phyloP scores from a whole-genome alignment of 805 yeast genomes.

The Teunomyces funiuensis region DNA sequence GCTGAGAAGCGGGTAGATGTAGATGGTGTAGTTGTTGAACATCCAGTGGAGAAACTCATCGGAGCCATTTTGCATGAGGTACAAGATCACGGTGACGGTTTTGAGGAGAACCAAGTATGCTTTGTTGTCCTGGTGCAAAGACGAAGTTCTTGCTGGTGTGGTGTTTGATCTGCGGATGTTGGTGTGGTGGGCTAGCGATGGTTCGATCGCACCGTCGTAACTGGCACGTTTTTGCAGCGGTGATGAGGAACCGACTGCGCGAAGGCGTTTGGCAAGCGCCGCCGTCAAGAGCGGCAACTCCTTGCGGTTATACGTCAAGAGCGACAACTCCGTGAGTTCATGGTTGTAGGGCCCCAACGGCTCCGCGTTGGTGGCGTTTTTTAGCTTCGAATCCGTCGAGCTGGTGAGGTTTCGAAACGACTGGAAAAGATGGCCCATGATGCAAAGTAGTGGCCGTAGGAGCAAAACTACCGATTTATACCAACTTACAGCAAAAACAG shows the following conservation, averaged over 20 bases:
- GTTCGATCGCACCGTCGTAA: neutral
- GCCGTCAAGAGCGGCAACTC: constrained; percentile 40
- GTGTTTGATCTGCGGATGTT: constrained; percentile 2
- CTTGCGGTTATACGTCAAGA: constrained; percentile 41
- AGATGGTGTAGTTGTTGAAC: constrained; percentile 8
- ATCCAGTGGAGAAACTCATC: constrained; percentile 49
- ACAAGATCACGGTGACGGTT: constrained; percentile 52
- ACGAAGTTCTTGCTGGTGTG: neutral
- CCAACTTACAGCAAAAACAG: no score
- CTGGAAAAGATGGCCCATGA: constrained; percentile 6
- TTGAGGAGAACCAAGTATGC: constrained; percentile 34
- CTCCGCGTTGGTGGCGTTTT: constrained; percentile 50
- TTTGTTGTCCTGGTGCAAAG: neutral
- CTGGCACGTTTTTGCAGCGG: neutral
- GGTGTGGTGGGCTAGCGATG: neutral
- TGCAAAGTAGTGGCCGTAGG: neutral
- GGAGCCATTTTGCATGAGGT: constrained; percentile 55
- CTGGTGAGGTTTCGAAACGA: constrained; percentile 10
- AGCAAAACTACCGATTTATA: neutral
- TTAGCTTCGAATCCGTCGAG: constrained; percentile 17
- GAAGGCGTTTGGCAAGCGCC: constrained; percentile 42
- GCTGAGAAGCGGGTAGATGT: constrained; percentile 19
- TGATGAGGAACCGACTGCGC: neutral
- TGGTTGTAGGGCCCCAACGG: constrained; percentile 57
- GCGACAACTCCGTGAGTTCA: constrained; percentile 52